Evolutionary conservation across 352 stramenopile species (phyloP).

Genomic region (Pilasporangium apinafurcum): DNA sequence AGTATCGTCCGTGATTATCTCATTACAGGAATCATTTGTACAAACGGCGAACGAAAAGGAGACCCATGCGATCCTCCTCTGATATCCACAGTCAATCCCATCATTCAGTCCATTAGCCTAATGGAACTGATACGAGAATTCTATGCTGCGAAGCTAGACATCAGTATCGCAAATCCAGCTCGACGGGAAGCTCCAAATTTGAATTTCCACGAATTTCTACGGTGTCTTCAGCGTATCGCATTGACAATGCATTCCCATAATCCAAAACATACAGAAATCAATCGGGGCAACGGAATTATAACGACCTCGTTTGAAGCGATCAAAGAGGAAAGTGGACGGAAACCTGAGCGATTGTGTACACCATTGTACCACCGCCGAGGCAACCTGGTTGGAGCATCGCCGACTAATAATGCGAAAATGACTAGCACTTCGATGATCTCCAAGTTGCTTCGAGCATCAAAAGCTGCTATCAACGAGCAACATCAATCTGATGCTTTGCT

Average conservation of each 20-base stretch:
- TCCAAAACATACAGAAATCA: conserved; percentile 1
- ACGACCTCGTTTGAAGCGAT: conserved; percentile 44
- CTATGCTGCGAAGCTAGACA: conserved; percentile 67
- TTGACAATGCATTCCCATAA: conserved; percentile 56
- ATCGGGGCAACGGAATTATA: conserved; percentile 22
- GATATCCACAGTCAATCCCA: conserved; percentile 12
- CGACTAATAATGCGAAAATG: conserved; percentile 55
- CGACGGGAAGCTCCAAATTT: conserved; percentile 48
- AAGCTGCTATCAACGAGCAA: conserved; percentile 16
- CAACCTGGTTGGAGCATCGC: conserved; percentile 36
- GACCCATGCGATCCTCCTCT: conserved; percentile 34
- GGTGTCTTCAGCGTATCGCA: conserved; percentile 57
- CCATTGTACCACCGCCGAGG: conserved; percentile 42
- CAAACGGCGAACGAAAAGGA: conserved; percentile 35
- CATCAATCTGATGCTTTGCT: conserved; percentile 6
- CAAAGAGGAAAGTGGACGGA: conserved; percentile 34
- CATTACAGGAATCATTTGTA: conserved; percentile 41
- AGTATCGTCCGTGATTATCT: background rate
- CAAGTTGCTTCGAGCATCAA: conserved; percentile 41
- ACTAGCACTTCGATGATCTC: conserved; percentile 59
- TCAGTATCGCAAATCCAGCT: conserved; percentile 45
- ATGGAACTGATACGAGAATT: conserved; percentile 64
- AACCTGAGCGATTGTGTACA: conserved; percentile 13
- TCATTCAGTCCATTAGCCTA: conserved; percentile 49
- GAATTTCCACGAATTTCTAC: conserved; percentile 68